phyloP scores from a whole-genome alignment of 148 eudicot genomes.

The Bassia scoparia region DNA sequence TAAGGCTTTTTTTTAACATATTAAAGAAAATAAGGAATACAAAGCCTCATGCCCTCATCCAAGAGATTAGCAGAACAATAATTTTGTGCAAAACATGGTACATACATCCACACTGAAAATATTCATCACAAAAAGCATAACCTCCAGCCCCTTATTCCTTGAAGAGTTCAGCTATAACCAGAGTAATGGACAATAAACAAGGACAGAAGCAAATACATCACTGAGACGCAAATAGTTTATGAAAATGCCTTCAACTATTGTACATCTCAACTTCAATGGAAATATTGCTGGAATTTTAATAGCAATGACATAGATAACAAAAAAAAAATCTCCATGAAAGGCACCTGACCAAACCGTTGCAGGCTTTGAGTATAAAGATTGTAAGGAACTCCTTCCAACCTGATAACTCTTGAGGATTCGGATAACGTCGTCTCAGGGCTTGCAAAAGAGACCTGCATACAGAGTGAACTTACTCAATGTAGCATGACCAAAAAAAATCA shows the following conservation, averaged over 20 bases:
- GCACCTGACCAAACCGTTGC: slow-evolving; percentile 49
- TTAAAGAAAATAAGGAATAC: neutral
- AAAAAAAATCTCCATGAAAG: slow-evolving; percentile 19
- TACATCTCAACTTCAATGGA: neutral
- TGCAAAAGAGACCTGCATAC: slow-evolving; percentile 41
- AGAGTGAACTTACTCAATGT: neutral
- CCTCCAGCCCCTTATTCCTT: neutral
- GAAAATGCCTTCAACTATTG: neutral
- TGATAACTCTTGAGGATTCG: slow-evolving; percentile 29
- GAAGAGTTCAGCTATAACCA: neutral
- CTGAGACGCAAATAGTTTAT: neutral
- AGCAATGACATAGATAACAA: neutral
- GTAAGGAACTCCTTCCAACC: slow-evolving; percentile 47
- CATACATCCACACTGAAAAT: neutral
- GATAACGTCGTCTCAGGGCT: slow-evolving; percentile 28
- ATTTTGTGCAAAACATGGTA: neutral
- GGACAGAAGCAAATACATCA: neutral
- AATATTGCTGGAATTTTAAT: neutral
- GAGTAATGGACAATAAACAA: neutral
- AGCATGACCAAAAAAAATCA: neutral
- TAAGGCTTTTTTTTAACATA: too few species aligned
- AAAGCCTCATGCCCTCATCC: neutral
- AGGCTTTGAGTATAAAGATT: slow-evolving; percentile 41
- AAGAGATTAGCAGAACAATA: neutral
- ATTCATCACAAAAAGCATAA: neutral